phyloP scores from a whole-genome alignment of 1,139 yeast species.

The Protomyces macrosporus region DNA sequence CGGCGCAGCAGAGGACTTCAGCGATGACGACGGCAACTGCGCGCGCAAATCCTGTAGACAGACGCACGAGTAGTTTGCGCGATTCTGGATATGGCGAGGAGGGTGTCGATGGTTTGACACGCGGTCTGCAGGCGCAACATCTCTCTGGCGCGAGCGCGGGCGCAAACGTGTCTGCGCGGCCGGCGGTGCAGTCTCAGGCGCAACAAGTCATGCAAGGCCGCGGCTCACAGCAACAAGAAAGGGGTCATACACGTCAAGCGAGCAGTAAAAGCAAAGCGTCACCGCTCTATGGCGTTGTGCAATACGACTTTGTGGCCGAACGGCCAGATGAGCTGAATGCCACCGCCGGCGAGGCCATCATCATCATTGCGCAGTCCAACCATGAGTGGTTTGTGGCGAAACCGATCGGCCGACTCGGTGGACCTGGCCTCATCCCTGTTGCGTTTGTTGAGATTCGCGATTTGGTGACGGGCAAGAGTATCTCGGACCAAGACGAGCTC shows the following conservation, averaged over 20 bases:
- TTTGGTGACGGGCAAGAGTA: constrained; percentile 55
- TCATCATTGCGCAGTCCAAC: constrained; percentile 91
- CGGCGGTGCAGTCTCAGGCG: not conserved
- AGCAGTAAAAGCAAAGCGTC: constrained; percentile 7
- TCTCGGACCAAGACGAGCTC: constrained; percentile 45
- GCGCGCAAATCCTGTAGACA: not conserved
- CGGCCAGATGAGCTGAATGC: constrained; percentile 82
- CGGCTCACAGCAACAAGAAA: constrained; percentile 15
- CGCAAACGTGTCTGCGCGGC: not conserved
- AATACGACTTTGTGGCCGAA: constrained; percentile 85
- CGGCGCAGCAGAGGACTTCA: no score
- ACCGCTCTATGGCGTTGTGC: constrained; percentile 59
- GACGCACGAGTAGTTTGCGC: not conserved
- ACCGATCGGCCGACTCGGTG: constrained; percentile 90
- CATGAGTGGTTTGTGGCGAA: constrained; percentile 97
- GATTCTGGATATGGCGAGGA: not conserved
- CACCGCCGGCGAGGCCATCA: constrained; percentile 77
- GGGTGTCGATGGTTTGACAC: not conserved
- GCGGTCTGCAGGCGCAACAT: not conserved
- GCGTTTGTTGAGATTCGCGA: constrained; percentile 83
- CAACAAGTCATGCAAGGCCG: not conserved
- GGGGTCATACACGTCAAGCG: not conserved
- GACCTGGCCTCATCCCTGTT: constrained; percentile 94
- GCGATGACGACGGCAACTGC: not conserved
- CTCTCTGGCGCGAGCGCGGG: not conserved